Evolutionary conservation across 345 rosid genomes (phyloP).

Genomic region (Citrus maxima): DNA sequence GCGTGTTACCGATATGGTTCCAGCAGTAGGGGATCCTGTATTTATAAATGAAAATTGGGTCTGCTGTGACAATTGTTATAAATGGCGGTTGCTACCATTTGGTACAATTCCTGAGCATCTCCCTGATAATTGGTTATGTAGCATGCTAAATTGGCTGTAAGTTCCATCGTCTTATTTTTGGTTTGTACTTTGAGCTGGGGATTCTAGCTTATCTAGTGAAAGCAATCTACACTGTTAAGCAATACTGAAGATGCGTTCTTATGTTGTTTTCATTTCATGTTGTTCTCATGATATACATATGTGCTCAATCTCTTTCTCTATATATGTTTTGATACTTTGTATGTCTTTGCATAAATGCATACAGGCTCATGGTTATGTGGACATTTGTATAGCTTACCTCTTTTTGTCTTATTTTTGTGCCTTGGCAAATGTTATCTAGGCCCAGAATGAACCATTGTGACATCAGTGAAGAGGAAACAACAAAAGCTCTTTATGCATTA

Average conservation of each 20-base stretch:
- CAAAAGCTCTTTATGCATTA: constrained; percentile 28
- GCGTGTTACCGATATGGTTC: constrained; percentile 28
- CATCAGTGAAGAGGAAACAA: constrained; percentile 44
- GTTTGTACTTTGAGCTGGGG: neutral
- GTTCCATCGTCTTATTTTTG: constrained; percentile 24
- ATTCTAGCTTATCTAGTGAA: neutral
- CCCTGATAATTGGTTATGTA: constrained; percentile 70
- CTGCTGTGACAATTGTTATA: constrained; percentile 55
- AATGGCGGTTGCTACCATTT: constrained; percentile 68
- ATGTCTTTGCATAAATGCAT: constrained; percentile 1
- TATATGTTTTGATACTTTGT: neutral
- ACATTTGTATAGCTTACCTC: constrained; percentile 1
- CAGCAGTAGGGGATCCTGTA: constrained; percentile 26
- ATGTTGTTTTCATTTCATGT: neutral
- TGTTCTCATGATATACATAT: neutral
- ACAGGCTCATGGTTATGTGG: neutral
- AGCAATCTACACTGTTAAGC: neutral
- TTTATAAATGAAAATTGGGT: constrained; percentile 54
- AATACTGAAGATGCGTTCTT: neutral
- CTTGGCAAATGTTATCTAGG: constrained; percentile 29
- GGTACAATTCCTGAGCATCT: constrained; percentile 48
- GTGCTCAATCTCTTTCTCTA: neutral
- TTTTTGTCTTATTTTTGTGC: constrained; percentile 13
- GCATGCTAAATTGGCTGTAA: constrained; percentile 87
- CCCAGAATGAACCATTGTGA: constrained; percentile 51